Percentiles rank a stretch among this genome's conserved stretches.
Conservation (phyloP, 371 early-diverging fungal species). For the Nosema muscidifuracis region DNA sequence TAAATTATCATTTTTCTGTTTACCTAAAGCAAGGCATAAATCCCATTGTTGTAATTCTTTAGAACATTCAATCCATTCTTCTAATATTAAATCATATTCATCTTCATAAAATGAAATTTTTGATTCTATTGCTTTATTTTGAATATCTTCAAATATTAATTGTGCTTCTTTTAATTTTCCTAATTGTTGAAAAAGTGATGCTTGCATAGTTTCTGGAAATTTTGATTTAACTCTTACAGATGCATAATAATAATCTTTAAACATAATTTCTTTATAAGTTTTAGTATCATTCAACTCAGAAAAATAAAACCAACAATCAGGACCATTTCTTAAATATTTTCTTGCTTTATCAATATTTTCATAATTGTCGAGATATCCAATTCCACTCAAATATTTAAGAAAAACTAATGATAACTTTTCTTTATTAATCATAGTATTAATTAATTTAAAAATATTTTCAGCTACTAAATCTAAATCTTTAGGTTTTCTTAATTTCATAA, state of each 20-base stretch:
- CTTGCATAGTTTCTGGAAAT: slow-evolving; percentile 85
- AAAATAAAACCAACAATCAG: background rate
- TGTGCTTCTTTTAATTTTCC: slow-evolving; percentile 87
- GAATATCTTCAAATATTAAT: slow-evolving; percentile 79
- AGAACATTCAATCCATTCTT: slow-evolving; percentile 82
- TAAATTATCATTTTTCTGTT: slow-evolving; percentile 69
- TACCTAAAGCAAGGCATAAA: slow-evolving; percentile 77
- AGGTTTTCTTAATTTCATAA: background rate
- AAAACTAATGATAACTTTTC: background rate
- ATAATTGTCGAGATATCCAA: background rate
- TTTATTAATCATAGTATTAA: background rate
- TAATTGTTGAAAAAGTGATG: slow-evolving; percentile 81
- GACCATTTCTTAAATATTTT: background rate
- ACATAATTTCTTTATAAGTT: background rate
- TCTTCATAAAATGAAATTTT: slow-evolving; percentile 78
- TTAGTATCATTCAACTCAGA: background rate
- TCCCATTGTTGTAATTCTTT: slow-evolving; percentile 96
- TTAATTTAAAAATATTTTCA: background rate
- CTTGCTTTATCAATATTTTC: background rate
- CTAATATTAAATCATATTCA: slow-evolving; percentile 90
- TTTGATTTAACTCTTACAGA: slow-evolving; percentile 80
- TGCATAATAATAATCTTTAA: slow-evolving; percentile 76
- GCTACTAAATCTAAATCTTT: background rate
- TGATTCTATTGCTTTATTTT: slow-evolving; percentile 69
- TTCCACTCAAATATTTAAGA: background rate